These are phyloP conservation scores for Trichomonas vaginalis DNA, from an alignment of 208 protist species.

Conservation along the genomic window DNA sequence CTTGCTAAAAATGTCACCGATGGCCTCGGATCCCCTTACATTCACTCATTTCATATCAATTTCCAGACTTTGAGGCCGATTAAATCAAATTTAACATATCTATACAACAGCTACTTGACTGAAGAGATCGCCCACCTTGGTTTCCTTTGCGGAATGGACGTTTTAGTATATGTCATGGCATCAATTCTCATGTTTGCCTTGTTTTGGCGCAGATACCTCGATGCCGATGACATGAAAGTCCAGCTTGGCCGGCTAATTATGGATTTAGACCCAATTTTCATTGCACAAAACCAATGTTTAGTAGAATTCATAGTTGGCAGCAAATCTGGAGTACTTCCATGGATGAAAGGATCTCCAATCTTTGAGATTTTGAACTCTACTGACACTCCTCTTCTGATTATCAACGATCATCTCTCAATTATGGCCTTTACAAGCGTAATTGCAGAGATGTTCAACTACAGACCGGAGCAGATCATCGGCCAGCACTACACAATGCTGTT, in stretches of 20 bases:
- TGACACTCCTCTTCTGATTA: neutral
- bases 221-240: neutral
- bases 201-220: neutral
- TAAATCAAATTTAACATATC: neutral
- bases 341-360: neutral
- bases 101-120: neutral
- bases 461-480: neutral
- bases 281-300: neutral
- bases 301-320: neutral
- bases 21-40: neutral
- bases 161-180: neutral
- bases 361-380: neutral
- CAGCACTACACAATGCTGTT: neutral
- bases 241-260: neutral
- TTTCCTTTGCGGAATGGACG: neutral
- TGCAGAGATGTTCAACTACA: neutral
- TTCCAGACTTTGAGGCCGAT: neutral
- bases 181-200: neutral
- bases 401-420: neutral
- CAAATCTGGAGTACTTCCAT: neutral
- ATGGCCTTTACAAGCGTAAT: neutral
- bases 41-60: neutral
- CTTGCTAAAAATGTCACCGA: neutral
- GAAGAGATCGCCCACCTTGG: neutral
- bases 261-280: neutral